phyloP scores from a whole-genome alignment of 352 stramenopile species.

The Poterioochromonas sp. region DNA sequence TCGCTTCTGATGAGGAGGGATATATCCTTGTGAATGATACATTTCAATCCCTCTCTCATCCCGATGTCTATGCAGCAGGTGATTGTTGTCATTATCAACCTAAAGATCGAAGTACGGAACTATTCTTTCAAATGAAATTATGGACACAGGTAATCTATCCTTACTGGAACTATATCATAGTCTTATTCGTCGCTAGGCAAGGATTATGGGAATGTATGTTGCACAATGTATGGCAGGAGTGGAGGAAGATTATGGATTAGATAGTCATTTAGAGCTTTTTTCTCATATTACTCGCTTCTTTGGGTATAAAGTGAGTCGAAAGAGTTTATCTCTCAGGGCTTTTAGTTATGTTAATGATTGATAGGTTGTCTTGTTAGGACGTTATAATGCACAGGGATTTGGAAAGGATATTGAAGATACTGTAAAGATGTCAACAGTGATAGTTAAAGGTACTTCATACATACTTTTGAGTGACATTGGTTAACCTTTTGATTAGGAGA shows the following conservation, averaged over 20 bases:
- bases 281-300: slow-evolving; percentile 48
- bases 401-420: slow-evolving; percentile 26
- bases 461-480: too few relatives aligned
- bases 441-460: too few relatives aligned
- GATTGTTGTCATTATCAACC: slow-evolving; percentile 38
- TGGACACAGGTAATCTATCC: slow-evolving; percentile 43
- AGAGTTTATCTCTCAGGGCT: not conserved
- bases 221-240: slow-evolving; percentile 44
- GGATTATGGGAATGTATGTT: slow-evolving; percentile 30
- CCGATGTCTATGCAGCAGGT: slow-evolving; percentile 45
- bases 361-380: slow-evolving; percentile 44
- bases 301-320: slow-evolving; percentile 37
- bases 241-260: slow-evolving; percentile 42
- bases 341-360: not conserved
- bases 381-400: slow-evolving; percentile 47
- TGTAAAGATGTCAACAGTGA: too few relatives aligned
- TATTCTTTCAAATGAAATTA: slow-evolving; percentile 49
- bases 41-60: slow-evolving; percentile 37
- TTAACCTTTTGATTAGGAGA: too few relatives aligned
- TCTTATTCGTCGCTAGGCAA: slow-evolving; percentile 16
- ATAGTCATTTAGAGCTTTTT: slow-evolving; percentile 44
- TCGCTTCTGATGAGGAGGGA: slow-evolving; percentile 37
- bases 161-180: not conserved
- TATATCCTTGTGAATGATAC: slow-evolving; percentile 41
- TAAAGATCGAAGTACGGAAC: slow-evolving; percentile 9